Evolutionary conservation across 2,329 filamentous ascomycete species (phyloP).

Genomic region (Sarocladium brachiariae): DNA sequence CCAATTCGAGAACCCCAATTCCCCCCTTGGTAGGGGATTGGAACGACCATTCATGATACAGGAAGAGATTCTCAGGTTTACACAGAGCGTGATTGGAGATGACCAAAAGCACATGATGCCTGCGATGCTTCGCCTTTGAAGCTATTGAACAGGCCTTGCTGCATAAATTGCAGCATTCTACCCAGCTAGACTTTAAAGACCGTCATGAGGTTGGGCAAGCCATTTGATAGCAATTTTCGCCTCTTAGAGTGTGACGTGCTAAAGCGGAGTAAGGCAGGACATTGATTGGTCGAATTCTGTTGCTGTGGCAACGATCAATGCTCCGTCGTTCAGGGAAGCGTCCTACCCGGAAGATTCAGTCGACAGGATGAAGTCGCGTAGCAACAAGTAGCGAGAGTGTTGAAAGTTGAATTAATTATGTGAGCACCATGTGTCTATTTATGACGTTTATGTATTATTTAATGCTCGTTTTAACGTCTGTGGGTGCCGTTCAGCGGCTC

Average conservation of each 20-base stretch:
- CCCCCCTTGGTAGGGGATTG: slow-evolving; percentile 11
- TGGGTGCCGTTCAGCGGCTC: no score
- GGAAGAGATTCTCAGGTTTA: slow-evolving; percentile 25
- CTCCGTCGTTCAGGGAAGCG: not conserved
- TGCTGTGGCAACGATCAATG: slow-evolving; percentile 2
- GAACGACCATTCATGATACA: slow-evolving; percentile 33
- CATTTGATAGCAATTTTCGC: not conserved
- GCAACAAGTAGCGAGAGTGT: no score
- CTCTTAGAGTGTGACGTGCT: not conserved
- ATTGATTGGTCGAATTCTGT: not conserved
- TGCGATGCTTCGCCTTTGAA: slow-evolving; percentile 6
- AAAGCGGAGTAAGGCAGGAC: not conserved
- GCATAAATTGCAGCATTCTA: slow-evolving; percentile 8
- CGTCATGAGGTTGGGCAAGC: not conserved
- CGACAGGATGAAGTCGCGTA: no score
- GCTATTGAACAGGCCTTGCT: not conserved
- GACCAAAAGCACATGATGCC: slow-evolving; percentile 18
- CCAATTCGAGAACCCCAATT: not conserved
- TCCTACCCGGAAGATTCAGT: slow-evolving; percentile 2
- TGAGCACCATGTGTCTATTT: no score
- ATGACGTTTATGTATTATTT: no score
- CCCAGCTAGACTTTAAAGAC: slow-evolving; percentile 4
- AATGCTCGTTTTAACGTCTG: no score
- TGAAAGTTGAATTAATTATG: no score
- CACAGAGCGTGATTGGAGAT: slow-evolving; percentile 29